These are phyloP conservation scores for Babesia bigemina DNA, from an alignment of 169 alveolate genomes.

Conservation along the genomic window DNA sequence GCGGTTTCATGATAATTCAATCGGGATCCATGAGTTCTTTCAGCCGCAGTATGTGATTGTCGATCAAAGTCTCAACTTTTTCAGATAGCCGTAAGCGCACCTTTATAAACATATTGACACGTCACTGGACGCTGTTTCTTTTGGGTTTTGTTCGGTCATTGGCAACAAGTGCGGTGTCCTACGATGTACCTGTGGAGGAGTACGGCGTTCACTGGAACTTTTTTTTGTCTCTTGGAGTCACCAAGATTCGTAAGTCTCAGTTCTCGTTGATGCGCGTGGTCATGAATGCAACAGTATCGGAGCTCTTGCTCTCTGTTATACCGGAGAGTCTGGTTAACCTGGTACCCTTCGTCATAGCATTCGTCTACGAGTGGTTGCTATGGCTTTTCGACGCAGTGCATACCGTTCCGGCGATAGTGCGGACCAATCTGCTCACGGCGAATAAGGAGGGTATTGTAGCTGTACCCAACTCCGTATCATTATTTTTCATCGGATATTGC, in stretches of 20 bases:
- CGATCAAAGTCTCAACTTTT: background rate
- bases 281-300: conserved; percentile 14
- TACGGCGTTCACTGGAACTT: conserved; percentile 66
- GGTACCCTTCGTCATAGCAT: conserved; percentile 31
- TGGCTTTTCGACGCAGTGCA: background rate
- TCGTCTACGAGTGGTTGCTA: conserved; percentile 26
- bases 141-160: conserved; percentile 38
- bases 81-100: conserved; percentile 11
- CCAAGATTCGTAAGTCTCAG: conserved; percentile 24
- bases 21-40: conserved; percentile 46
- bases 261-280: background rate
- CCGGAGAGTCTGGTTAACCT: background rate
- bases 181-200: conserved; percentile 52
- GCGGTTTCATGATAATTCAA: conserved; percentile 53
- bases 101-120: conserved; percentile 5
- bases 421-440: conserved; percentile 16
- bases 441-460: conserved; percentile 60
- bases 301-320: background rate
- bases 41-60: conserved; percentile 27
- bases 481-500: conserved; percentile 21
- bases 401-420: background rate
- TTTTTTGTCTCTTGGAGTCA: conserved; percentile 40
- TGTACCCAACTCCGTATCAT: conserved; percentile 42
- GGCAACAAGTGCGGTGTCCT: conserved; percentile 21
- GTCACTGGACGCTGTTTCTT: conserved; percentile 30